Base-by-base conservation (phyloP, 345 rosid species). In the Excoecaria agallocha region DNA sequence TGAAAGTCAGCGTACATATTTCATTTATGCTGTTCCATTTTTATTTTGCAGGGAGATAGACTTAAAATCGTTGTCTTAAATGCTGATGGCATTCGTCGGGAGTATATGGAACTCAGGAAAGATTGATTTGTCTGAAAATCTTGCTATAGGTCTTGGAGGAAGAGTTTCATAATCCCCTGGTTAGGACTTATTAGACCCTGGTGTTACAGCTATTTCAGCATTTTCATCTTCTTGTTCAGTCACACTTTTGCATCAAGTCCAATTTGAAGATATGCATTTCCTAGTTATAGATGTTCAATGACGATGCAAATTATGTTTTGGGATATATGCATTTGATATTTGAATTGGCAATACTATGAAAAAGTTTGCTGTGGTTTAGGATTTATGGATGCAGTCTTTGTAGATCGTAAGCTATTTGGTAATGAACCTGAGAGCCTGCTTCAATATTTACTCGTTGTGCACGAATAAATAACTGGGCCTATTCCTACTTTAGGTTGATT, bases 21-120 rank as follows among this genome's bases (percentile, higher is more conserved):
- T 55, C 11, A 55, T 41, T 11, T 45, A 8, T 41, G 45, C 19
- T 39, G 48, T 64, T 70, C 58, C 22, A 30, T 67, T 57, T 38
- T 38, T 68, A 19, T 74, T 59, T n/a, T 76, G 61, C 81, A 93
- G 97, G 97, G 97, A 65, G 98, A 93, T 88, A 89, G 77, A 75
- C 91, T 96, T 68, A 91, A 91, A 82, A 91, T 91, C 39, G 91
- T 93, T 59, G 55, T 93, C 69, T 75, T 93, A 68, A 93, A 88
- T 74, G 86, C 89, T 7, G 89, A 82, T 19, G 95, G 98, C 59
- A 85, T 93, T 51, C 93, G 63, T 43, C 84, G 86, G 8, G 97
- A 96, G 71, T 82, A 81, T 78, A 83, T 93, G 90, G 94, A 89
- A 8, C 88, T 96, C 54, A 89, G 98, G 82, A 88, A 87, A 82